Evolutionary conservation across 2,329 filamentous ascomycete genomes (phyloP).

Genomic region (Aspergillus sp.): DNA sequence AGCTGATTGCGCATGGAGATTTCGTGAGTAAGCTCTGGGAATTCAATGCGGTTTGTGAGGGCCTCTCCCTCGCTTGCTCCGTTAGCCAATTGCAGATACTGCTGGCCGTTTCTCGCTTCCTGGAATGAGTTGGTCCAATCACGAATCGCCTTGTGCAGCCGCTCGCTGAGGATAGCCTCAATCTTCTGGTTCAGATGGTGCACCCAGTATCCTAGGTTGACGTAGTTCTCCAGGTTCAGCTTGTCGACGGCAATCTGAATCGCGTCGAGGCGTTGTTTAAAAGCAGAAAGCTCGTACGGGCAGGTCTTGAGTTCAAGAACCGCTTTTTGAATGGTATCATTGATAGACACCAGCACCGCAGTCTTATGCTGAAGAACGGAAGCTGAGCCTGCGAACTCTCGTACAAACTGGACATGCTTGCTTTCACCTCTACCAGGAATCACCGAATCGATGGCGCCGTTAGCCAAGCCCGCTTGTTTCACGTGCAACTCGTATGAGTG

Average conservation of each 20-base stretch:
- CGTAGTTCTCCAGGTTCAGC: constrained; percentile 93
- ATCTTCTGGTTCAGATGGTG: constrained; percentile 83
- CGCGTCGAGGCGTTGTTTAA: constrained; percentile 77
- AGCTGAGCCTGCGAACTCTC: constrained; percentile 86
- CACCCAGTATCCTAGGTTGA: constrained; percentile 92
- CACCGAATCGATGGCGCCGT: constrained; percentile 63
- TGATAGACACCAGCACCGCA: constrained; percentile 74
- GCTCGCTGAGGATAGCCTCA: constrained; percentile 76
- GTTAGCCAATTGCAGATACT: constrained; percentile 28
- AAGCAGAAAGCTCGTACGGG: constrained; percentile 77
- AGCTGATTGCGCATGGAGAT: constrained; percentile 98
- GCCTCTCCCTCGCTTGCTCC: constrained; percentile 35
- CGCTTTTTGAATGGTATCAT: constrained; percentile 80
- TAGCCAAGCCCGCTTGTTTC: constrained; percentile 64
- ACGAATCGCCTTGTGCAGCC: constrained; percentile 80
- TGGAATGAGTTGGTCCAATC: constrained; percentile 89
- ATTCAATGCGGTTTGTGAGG: constrained; percentile 43
- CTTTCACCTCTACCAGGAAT: constrained; percentile 71
- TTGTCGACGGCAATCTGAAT: constrained; percentile 95
- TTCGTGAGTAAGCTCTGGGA: constrained; percentile 73
- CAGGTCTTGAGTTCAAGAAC: constrained; percentile 83
- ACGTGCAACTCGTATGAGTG: constrained; percentile 93
- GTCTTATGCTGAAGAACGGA: constrained; percentile 89
- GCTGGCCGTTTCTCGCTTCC: constrained; percentile 49
- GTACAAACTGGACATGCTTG: constrained; percentile 95